Conservation (phyloP, 139 green algal genomes). For the Axilococcus clingmanii region DNA sequence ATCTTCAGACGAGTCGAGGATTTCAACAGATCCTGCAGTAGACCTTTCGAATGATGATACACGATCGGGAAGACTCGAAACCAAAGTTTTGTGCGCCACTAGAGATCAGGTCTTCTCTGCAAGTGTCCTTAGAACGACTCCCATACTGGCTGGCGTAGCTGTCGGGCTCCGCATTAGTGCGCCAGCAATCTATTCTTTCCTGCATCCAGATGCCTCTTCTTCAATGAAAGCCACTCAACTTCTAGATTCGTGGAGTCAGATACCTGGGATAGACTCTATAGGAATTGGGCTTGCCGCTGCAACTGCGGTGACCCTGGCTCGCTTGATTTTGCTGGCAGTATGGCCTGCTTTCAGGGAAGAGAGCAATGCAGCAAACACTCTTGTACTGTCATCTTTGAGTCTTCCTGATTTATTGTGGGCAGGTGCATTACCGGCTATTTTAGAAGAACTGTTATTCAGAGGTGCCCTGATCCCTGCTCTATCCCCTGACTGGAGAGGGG, state of each 20-base stretch:
- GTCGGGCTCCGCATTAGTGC: no score
- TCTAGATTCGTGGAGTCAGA: background rate
- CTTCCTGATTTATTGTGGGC: slow-evolving; percentile 48
- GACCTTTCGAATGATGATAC: no score
- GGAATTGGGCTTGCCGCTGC: slow-evolving; percentile 15
- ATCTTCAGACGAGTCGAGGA: no score
- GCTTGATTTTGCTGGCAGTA: slow-evolving; percentile 35
- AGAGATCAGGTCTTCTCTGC: no score
- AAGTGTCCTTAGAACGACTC: no score
- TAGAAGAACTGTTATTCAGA: slow-evolving; percentile 74
- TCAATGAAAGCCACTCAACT: no score
- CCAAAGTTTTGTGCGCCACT: no score
- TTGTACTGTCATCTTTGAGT: slow-evolving; percentile 48
- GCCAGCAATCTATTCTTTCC: no score
- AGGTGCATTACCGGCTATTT: slow-evolving; percentile 33
- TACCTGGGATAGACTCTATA: background rate
- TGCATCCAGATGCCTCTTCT: no score
- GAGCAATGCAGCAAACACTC: slow-evolving; percentile 28
- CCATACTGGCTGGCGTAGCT: no score
- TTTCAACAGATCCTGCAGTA: no score
- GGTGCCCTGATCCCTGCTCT: slow-evolving; percentile 62
- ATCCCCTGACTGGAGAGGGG: slow-evolving; percentile 60
- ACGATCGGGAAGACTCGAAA: no score
- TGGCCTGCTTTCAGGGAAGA: slow-evolving; percentile 53
- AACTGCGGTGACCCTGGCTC: slow-evolving; percentile 41